Base-by-base conservation (phyloP, 129 eudicot species). In the Smallanthus sonchifolius region DNA sequence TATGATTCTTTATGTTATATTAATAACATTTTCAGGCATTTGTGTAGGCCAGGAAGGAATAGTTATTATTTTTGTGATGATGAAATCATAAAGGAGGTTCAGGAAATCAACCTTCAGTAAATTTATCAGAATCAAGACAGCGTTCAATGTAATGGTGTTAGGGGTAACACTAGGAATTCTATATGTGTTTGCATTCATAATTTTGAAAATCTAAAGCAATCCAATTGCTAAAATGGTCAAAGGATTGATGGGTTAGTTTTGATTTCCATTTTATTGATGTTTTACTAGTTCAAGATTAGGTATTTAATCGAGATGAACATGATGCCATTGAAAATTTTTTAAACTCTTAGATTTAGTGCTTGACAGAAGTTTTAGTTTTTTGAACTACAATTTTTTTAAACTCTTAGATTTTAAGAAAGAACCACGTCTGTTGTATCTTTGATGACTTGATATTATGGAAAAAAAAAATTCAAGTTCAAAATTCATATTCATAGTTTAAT, bases 161-260 rank as follows among this genome's bases (percentile, higher is more conserved):
- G n/a, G n/a, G n/a, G n/a, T n/a, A n/a, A n/a, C n/a, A n/a, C n/a
- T n/a, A n/a, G n/a, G n/a, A n/a, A n/a, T n/a, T n/a, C n/a, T n/a
- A n/a, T 71, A 52, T 79, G 78, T 66, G 69, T 42, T 79, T 66
- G 30, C 51, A 45, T 80, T 45, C 24, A 61, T 56, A 61, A 17
- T 56, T n/a, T 69, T 74, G 59, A 15, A 47, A 59, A 72, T 66
- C 61, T 57, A 38, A 67, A 77, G 59, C 49, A 42, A 74, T 80
- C 83, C 86, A 40, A 34, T 76, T 76, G 62, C 8, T 52, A 24
- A 16, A 47, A 56, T 51, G 45, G 37, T 7, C 17, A 74, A 10
- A 74, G 32, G 69, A 60, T 10, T 80, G 37, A 42, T 59, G 76
- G 82, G 84, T 78, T 13, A 14, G 69, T 70, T 47, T 70, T 74